Evolutionary conservation across 2,329 filamentous ascomycete species (phyloP).

Genomic region (Delphinella strobiligena): DNA sequence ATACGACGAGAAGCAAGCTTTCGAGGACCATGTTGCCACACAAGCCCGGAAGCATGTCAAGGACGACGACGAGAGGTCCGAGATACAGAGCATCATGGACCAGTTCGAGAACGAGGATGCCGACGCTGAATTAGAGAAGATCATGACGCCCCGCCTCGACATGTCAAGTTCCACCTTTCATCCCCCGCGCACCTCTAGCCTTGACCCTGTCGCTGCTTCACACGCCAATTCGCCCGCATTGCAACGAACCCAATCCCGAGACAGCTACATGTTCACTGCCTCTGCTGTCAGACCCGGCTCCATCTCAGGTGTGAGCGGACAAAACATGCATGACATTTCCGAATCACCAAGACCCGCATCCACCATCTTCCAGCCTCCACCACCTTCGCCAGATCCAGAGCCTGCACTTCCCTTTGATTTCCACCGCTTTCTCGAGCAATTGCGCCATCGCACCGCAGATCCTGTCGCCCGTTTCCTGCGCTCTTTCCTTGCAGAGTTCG

Average conservation of each 20-base stretch:
- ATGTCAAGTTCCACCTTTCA: constrained; percentile 72
- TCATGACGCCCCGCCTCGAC: constrained; percentile 83
- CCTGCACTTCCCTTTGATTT: constrained; percentile 89
- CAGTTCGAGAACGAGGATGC: constrained; percentile 66
- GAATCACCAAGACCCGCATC: constrained; percentile 7
- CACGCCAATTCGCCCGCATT: constrained; percentile 1
- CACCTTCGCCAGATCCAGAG: constrained; percentile 49
- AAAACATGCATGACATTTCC: constrained; percentile 18
- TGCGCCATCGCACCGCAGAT: constrained; percentile 94
- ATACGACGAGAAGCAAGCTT: constrained; percentile 19
- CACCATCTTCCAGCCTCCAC: constrained; percentile 46
- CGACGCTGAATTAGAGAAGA: constrained; percentile 58
- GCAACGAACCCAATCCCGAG: constrained; percentile 9
- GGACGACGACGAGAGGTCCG: constrained; percentile 33
- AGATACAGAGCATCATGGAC: constrained; percentile 96
- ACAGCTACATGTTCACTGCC: constrained; percentile 10
- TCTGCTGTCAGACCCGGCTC: constrained; percentile 14
- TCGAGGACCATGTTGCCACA: constrained; percentile 13
- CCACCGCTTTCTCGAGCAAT: constrained; percentile 88
- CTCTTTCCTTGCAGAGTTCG: constrained; percentile 89
- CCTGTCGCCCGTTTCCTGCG: constrained; percentile 91
- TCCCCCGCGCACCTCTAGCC: constrained; percentile 73
- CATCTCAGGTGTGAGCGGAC: constrained; percentile 14
- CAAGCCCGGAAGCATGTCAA: constrained; percentile 14
- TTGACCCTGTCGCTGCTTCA: constrained; percentile 46